Percentiles rank a stretch among this genome's conserved stretches.
phyloP scores from a whole-genome alignment of 2,329 filamentous ascomycete species.

The Fusarium coffeatum region DNA sequence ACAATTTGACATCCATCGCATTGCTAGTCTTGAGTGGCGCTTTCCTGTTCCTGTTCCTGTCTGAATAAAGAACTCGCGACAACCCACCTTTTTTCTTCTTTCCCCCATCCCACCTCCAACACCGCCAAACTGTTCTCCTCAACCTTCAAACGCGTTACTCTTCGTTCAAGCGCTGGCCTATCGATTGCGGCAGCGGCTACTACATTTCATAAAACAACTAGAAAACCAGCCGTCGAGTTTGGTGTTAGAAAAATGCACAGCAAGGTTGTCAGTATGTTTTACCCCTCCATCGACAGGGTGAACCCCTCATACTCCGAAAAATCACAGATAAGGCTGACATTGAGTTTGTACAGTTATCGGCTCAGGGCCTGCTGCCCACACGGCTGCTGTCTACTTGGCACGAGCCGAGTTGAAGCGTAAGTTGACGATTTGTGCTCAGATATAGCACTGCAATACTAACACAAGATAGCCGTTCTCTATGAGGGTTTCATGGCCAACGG shows the following conservation, averaged over 20 bases:
- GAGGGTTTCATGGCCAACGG: conserved; percentile 98
- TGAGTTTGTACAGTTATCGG: conserved; percentile 71
- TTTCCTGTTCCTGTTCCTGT: neutral
- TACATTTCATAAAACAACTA: conserved; percentile 66
- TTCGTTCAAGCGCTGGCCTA: conserved; percentile 80
- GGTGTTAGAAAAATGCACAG: conserved; percentile 80
- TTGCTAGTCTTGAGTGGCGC: conserved; percentile 12
- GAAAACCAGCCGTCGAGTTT: conserved; percentile 51
- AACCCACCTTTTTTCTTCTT: conserved; percentile 24
- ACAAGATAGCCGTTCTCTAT: conserved; percentile 79
- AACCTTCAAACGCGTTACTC: conserved; percentile 75
- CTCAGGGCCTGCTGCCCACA: conserved; percentile 97
- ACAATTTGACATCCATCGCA: neutral
- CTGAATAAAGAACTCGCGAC: conserved; percentile 31
- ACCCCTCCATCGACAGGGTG: conserved; percentile 21
- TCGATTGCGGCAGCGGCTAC: conserved; percentile 76
- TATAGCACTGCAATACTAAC: conserved; percentile 21
- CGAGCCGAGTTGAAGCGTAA: conserved; percentile 90
- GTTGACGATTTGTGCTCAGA: conserved; percentile 41
- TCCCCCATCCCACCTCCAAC: conserved; percentile 27
- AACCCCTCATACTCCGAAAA: conserved; percentile 8
- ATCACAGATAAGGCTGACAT: conserved; percentile 7
- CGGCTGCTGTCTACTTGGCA: conserved; percentile 94
- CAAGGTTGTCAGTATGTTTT: conserved; percentile 84
- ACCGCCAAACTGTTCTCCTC: conserved; percentile 93